Conservation (phyloP, 192 early-diverging fungal genomes). For the Entomortierella beljakovae region DNA sequence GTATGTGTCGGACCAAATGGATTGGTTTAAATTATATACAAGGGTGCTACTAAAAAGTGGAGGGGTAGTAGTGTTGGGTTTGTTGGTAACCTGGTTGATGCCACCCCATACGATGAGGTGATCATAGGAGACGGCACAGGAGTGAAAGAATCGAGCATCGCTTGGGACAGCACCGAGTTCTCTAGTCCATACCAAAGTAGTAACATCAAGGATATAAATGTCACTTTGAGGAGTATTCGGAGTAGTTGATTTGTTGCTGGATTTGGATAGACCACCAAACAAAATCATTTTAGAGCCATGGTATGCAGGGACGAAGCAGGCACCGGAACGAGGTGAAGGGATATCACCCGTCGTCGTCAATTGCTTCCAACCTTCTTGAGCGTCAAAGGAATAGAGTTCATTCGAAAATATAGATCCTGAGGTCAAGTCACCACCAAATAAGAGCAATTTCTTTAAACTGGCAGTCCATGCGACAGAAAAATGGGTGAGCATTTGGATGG, state of each 20-base stretch:
- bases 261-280: not conserved
- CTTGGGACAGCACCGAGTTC: not conserved
- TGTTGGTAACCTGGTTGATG: too few relatives aligned
- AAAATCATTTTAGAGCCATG: constrained; percentile 5
- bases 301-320: constrained; percentile 2
- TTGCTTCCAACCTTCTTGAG: not conserved
- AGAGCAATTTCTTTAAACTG: too few relatives aligned
- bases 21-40: too few relatives aligned
- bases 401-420: too few relatives aligned
- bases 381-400: not conserved
- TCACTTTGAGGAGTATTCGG: not conserved
- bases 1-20: too few relatives aligned
- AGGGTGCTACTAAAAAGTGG: too few relatives aligned
- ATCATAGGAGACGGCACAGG: constrained; percentile 3
- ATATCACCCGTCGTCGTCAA: not conserved
- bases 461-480: too few relatives aligned
- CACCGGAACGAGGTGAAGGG: not conserved
- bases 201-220: constrained; percentile 10
- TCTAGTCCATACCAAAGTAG: not conserved
- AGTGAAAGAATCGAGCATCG: not conserved
- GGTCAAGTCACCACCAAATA: too few relatives aligned
- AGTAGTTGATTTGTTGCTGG: too few relatives aligned
- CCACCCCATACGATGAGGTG: constrained; percentile 21
- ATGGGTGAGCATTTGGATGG: too few relatives aligned
- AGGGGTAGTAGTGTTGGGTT: too few relatives aligned